Conservation (phyloP, 768 basidiomycete genomes). For the Panus rudis region DNA sequence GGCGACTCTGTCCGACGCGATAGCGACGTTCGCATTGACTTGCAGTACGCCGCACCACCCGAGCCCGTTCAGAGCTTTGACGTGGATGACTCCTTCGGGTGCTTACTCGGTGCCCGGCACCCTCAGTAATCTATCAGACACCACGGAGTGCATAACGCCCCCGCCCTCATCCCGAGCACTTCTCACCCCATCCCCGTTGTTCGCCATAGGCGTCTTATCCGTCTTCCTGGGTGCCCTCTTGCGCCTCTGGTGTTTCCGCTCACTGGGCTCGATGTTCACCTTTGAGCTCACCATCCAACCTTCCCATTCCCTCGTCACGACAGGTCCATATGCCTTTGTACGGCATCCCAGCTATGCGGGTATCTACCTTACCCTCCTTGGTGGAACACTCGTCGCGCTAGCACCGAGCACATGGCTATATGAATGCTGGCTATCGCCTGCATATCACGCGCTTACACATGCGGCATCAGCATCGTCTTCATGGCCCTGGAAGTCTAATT, state of each 20-base stretch:
- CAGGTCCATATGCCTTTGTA: constrained; percentile 34
- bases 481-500: too few species aligned
- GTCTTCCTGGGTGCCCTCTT: constrained; percentile 24
- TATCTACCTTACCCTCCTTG: constrained; percentile 22
- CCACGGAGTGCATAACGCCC: background rate
- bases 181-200: constrained; percentile 13
- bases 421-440: constrained; percentile 17
- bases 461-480: background rate
- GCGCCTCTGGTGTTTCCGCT: constrained; percentile 31
- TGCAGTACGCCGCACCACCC: background rate
- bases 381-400: constrained; percentile 15
- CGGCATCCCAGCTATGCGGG: constrained; percentile 35
- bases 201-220: constrained; percentile 24
- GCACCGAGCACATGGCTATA: constrained; percentile 18
- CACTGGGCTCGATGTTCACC: constrained; percentile 31
- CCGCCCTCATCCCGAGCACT: constrained; percentile 2
- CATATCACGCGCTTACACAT: background rate
- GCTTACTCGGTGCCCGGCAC: background rate
- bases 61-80: background rate
- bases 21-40: constrained; percentile 13
- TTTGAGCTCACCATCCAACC: constrained; percentile 32
- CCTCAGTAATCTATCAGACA: background rate
- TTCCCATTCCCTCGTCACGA: constrained; percentile 30
- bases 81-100: background rate
- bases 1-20: constrained; percentile 14